These are phyloP conservation scores for Hygrocybe coccinea DNA, from an alignment of 768 basidiomycete genomes.

Conservation along the genomic window DNA sequence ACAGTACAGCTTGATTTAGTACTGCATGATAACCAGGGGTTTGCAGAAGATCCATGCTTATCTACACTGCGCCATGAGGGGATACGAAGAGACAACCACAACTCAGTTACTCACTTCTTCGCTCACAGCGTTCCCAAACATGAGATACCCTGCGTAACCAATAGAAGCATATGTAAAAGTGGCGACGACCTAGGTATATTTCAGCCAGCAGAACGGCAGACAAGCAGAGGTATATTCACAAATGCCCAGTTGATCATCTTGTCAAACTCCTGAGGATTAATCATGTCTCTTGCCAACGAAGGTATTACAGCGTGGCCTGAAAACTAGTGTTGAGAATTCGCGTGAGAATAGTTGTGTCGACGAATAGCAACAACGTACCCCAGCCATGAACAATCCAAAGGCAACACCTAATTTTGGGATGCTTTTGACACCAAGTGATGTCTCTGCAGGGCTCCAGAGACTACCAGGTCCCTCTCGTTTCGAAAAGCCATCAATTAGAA, in stretches of 20 bases:
- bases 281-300: slow-evolving; percentile 85
- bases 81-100: neutral
- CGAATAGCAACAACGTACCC: slow-evolving; percentile 44
- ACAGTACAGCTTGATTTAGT: slow-evolving; percentile 71
- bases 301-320: slow-evolving; percentile 92
- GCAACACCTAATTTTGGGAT: slow-evolving; percentile 64
- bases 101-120: slow-evolving; percentile 59
- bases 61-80: slow-evolving; percentile 39
- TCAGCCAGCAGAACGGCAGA: neutral
- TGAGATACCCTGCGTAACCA: slow-evolving; percentile 80
- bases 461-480: slow-evolving; percentile 75
- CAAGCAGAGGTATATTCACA: slow-evolving; percentile 39
- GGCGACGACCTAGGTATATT: slow-evolving; percentile 46
- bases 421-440: slow-evolving; percentile 51
- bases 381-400: slow-evolving; percentile 89
- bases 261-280: slow-evolving; percentile 73
- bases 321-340: slow-evolving; percentile 45
- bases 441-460: slow-evolving; percentile 69
- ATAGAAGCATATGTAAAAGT: slow-evolving; percentile 62
- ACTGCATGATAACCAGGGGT: slow-evolving; percentile 66
- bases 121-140: slow-evolving; percentile 79
- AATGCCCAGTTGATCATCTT: slow-evolving; percentile 84
- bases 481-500: slow-evolving; percentile 77
- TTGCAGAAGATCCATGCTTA: slow-evolving; percentile 75
- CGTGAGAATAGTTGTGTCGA: neutral